phyloP scores from a whole-genome alignment of 2,329 filamentous ascomycete genomes.

The Paracamarosporium sp. region DNA sequence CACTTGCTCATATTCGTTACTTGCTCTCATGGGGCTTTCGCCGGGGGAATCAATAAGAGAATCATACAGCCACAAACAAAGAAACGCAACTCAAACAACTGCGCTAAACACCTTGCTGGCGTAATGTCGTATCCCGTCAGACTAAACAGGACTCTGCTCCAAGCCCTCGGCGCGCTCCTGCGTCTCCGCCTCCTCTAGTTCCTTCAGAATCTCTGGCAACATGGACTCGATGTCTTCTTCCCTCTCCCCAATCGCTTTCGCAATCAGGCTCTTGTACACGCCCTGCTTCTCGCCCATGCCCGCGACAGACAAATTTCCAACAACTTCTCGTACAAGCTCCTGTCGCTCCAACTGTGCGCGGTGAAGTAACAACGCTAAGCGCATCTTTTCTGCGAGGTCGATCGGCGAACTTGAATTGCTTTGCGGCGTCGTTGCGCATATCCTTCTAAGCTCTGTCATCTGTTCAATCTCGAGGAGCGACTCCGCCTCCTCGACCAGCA shows the following conservation, averaged over 20 bases:
- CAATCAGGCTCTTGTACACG: slow-evolving; percentile 74
- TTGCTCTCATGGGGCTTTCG: slow-evolving; percentile 1
- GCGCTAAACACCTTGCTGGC: not conserved
- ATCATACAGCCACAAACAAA: slow-evolving; percentile 2
- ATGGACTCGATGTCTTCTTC: slow-evolving; percentile 73
- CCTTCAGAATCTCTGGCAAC: slow-evolving; percentile 57
- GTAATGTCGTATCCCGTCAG: not conserved
- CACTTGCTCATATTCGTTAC: slow-evolving; percentile 2
- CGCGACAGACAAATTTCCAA: slow-evolving; percentile 70
- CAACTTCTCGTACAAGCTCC: slow-evolving; percentile 70
- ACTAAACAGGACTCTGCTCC: slow-evolving; percentile 39
- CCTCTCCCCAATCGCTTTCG: slow-evolving; percentile 70
- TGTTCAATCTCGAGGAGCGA: slow-evolving; percentile 55
- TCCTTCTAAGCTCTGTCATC: slow-evolving; percentile 42
- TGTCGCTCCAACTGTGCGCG: slow-evolving; percentile 66
- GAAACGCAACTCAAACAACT: not conserved
- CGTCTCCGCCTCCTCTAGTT: slow-evolving; percentile 57
- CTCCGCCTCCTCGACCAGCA: slow-evolving; percentile 48
- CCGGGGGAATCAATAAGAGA: slow-evolving; percentile 15
- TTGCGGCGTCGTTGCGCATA: slow-evolving; percentile 34
- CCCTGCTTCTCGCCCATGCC: slow-evolving; percentile 77
- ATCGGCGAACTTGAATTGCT: slow-evolving; percentile 41
- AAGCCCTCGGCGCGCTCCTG: slow-evolving; percentile 44
- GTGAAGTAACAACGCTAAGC: slow-evolving; percentile 65
- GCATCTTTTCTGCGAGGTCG: slow-evolving; percentile 59